A percentile compares a stretch with the other conserved stretches of the same genome.
Evolutionary conservation across 139 green algal species (phyloP).

Genomic region (Tetraselmis chui): DNA sequence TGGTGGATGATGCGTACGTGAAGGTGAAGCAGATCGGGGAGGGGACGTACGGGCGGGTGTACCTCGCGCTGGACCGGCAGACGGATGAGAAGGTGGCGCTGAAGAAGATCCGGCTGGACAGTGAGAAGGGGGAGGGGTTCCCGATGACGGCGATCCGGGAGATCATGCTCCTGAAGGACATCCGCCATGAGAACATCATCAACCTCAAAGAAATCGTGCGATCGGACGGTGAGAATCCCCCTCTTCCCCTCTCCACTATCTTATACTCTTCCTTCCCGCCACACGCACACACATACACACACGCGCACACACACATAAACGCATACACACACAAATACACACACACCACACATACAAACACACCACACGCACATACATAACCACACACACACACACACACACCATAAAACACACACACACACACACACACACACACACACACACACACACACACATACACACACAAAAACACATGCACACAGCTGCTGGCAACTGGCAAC

Average conservation of each 20-base stretch:
- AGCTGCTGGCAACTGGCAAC: no score
- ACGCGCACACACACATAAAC: no score
- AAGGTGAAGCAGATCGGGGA: constrained; percentile 66
- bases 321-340: no score
- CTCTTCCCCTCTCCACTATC: not conserved
- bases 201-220: constrained; percentile 93
- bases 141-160: constrained; percentile 98
- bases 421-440: no score
- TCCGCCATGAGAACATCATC: constrained; percentile 91
- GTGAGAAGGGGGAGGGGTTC: constrained; percentile 94
- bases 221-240: constrained; percentile 46
- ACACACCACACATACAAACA: no score
- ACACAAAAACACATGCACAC: no score
- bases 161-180: constrained; percentile 91
- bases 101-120: constrained; percentile 99
- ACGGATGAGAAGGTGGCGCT: constrained; percentile 68
- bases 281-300: no score
- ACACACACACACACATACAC: no score
- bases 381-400: no score
- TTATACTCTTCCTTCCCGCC: no score
- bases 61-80: constrained; percentile 32
- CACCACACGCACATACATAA: no score
- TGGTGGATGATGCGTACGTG: constrained; percentile 56
- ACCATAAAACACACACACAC: no score
- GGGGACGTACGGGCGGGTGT: constrained; percentile 78